phyloP scores from a whole-genome alignment of 2,329 filamentous ascomycete species.

The Nemania sp. region DNA sequence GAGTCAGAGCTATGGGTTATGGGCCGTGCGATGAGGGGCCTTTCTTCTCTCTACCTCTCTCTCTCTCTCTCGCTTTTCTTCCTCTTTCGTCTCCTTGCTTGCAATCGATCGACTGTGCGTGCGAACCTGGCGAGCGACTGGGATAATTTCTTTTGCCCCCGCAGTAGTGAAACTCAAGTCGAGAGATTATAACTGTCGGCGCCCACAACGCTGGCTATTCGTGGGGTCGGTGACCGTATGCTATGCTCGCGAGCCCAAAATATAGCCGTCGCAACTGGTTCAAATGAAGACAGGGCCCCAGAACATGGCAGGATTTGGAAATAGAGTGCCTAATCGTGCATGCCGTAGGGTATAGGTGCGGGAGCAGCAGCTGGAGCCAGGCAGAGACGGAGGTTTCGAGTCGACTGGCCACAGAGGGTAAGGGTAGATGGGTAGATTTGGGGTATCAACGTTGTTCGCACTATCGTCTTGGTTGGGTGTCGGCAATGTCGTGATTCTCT shows the following conservation, averaged over 20 bases:
- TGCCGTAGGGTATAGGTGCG: conserved; percentile 20
- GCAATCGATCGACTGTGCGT: conserved; percentile 26
- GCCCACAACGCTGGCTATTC: conserved; percentile 16
- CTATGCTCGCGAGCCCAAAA: conserved; percentile 2
- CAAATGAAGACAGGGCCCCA: conserved; percentile 2
- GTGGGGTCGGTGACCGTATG: conserved; percentile 22
- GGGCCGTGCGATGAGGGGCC: neutral
- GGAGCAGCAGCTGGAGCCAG: conserved; percentile 8
- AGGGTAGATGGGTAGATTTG: neutral
- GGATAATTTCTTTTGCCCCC: conserved; percentile 35
- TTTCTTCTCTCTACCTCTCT: conserved; percentile 10
- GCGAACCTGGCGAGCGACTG: conserved; percentile 17
- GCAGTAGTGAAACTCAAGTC: conserved; percentile 38
- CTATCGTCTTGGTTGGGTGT: conserved; percentile 13
- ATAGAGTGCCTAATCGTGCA: conserved; percentile 19
- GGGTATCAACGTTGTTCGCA: conserved; percentile 4
- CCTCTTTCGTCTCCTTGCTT: conserved; percentile 21
- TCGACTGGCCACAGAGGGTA: conserved; percentile 21
- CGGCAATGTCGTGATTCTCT: conserved; percentile 12
- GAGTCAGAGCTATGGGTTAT: neutral
- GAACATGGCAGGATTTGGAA: conserved; percentile 24
- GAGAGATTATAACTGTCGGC: conserved; percentile 30
- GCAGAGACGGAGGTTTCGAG: conserved; percentile 23
- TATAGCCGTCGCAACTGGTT: conserved; percentile 26
- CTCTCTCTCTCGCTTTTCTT: too few species aligned